Conservation (phyloP, 2,329 filamentous ascomycete species). For the Hymenoscyphus repandus region DNA sequence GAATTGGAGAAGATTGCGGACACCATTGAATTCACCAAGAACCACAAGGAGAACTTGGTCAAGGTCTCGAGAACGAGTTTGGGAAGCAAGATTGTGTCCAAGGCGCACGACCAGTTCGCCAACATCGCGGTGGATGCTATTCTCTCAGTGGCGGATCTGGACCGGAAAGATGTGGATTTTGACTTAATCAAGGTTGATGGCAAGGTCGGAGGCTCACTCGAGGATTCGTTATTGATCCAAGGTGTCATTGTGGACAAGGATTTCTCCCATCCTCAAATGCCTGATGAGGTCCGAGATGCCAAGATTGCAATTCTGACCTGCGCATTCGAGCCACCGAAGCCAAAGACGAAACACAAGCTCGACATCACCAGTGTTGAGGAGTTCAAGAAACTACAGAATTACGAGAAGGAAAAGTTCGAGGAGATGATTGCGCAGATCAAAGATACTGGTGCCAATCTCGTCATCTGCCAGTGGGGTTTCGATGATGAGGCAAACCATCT, state of each 20-base stretch:
- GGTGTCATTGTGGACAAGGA: constrained; percentile 99
- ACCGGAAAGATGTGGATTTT: constrained; percentile 96
- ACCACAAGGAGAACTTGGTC: constrained; percentile 78
- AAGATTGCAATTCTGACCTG: constrained; percentile 98
- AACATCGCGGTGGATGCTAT: constrained; percentile 97
- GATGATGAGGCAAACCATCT: constrained; percentile 98
- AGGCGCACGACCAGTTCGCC: constrained; percentile 96
- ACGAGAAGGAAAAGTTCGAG: constrained; percentile 92
- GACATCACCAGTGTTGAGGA: constrained; percentile 97
- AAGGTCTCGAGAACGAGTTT: constrained; percentile 94
- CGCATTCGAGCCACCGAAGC: constrained; percentile 97
- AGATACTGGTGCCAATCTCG: constrained; percentile 91
- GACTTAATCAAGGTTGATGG: constrained; percentile 99
- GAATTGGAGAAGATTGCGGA: constrained; percentile 94
- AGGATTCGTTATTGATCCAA: constrained; percentile 92
- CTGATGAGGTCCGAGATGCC: constrained; percentile 86
- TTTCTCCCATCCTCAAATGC: constrained; percentile 99
- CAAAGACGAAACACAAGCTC: constrained; percentile 99
- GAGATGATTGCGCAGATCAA: constrained; percentile 99
- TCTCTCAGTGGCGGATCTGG: constrained; percentile 89
- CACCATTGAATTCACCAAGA: constrained; percentile 75
- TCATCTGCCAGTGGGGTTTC: constrained; percentile 99
- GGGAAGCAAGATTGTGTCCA: constrained; percentile 98
- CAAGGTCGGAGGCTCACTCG: constrained; percentile 89
- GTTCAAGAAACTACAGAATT: constrained; percentile 95